phyloP scores from a whole-genome alignment of 2,329 filamentous ascomycete species.

The Dothistroma pini region DNA sequence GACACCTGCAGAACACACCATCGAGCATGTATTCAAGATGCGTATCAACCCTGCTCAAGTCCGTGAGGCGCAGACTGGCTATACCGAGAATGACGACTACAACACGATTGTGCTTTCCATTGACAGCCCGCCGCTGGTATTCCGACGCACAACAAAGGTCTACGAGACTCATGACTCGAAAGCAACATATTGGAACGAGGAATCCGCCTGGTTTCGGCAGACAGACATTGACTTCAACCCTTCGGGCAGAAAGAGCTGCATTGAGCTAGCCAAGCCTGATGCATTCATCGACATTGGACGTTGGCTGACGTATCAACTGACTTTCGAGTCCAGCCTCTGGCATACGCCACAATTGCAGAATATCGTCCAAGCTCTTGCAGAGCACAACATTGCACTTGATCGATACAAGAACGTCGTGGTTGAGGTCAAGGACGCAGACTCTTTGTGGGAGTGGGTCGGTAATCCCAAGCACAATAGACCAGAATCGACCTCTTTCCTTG shows the following conservation, averaged over 20 bases:
- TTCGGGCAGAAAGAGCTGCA: slow-evolving; percentile 8
- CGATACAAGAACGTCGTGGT: slow-evolving; percentile 44
- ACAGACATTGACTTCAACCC: slow-evolving; percentile 54
- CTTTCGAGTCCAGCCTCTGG: slow-evolving; percentile 36
- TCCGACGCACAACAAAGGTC: slow-evolving; percentile 23
- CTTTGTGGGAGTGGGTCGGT: slow-evolving; percentile 15
- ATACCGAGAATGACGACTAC: slow-evolving; percentile 21
- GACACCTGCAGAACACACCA: not conserved
- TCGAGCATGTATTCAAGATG: slow-evolving; percentile 20
- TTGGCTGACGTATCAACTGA: slow-evolving; percentile 59
- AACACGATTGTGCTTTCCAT: slow-evolving; percentile 37
- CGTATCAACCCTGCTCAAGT: slow-evolving; percentile 26
- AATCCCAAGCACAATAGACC: not conserved
- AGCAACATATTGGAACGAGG: slow-evolving; percentile 51
- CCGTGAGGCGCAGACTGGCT: slow-evolving; percentile 5
- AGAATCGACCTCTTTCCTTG: slow-evolving; percentile 7
- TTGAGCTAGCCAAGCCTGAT: slow-evolving; percentile 46
- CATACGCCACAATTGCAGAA: slow-evolving; percentile 21
- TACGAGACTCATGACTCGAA: slow-evolving; percentile 40
- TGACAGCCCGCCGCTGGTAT: slow-evolving; percentile 33
- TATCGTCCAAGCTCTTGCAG: slow-evolving; percentile 55
- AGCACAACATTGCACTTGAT: slow-evolving; percentile 66
- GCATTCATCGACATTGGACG: slow-evolving; percentile 59
- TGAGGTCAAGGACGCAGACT: slow-evolving; percentile 4
- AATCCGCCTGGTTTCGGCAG: slow-evolving; percentile 60